Evolutionary conservation across 306 rosid genomes (phyloP).

Genomic region (Inga leiocalycina): DNA sequence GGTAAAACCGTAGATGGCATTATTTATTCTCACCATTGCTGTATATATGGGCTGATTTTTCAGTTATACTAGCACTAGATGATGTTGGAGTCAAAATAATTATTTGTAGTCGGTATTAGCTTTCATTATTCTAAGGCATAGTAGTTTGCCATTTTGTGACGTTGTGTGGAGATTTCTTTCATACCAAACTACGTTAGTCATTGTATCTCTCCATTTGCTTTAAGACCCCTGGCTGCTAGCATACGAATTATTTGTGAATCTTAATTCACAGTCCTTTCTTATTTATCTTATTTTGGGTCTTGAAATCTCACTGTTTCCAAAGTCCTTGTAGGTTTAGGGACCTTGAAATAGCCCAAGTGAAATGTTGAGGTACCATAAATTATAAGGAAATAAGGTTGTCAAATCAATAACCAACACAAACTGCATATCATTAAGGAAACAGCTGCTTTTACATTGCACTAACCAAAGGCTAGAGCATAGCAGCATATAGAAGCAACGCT

Average conservation of each 20-base stretch:
- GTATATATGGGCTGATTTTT: constrained; percentile 31
- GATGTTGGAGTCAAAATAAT: not conserved
- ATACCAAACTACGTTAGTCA: not conserved
- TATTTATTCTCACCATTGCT: constrained; percentile 28
- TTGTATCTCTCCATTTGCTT: not conserved
- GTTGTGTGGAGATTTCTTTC: not conserved
- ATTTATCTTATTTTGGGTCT: not conserved
- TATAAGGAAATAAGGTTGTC: not conserved
- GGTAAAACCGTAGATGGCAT: constrained; percentile 12
- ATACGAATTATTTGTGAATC: not conserved
- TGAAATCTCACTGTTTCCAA: not conserved
- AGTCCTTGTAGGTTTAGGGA: not conserved
- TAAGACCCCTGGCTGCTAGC: not conserved
- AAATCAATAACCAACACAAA: not conserved
- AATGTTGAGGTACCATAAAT: not conserved
- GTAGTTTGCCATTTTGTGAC: not conserved
- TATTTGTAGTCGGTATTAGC: not conserved
- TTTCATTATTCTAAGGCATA: not conserved
- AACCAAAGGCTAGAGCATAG: not conserved
- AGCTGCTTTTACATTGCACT: constrained; percentile 18
- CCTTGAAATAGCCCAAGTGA: not conserved
- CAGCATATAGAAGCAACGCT: not conserved
- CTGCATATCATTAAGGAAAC: constrained; percentile 20
- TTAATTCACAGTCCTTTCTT: not conserved
- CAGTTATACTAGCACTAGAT: constrained; percentile 15